Conservation (phyloP, 2,329 filamentous ascomycete genomes). For the Clarireedia monteithiana region DNA sequence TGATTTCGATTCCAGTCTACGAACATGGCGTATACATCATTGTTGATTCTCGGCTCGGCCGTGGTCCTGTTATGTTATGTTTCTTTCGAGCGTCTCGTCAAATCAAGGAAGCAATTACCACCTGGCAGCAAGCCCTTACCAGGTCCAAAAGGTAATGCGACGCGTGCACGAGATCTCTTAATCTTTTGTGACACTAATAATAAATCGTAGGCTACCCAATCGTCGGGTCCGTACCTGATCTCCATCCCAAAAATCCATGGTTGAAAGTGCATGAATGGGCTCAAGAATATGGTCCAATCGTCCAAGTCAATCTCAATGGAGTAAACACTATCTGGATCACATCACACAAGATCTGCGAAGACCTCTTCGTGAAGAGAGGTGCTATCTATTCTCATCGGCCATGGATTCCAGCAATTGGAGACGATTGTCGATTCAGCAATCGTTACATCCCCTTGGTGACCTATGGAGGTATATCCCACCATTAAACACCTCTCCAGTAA, state of each 20-base stretch:
- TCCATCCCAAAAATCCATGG: slow-evolving; percentile 30
- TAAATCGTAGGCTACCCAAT: slow-evolving; percentile 10
- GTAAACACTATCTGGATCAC: slow-evolving; percentile 32
- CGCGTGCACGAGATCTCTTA: not conserved
- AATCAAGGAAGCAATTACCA: slow-evolving; percentile 4
- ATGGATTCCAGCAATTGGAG: slow-evolving; percentile 9
- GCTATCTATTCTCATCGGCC: slow-evolving; percentile 27
- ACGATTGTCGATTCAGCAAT: slow-evolving; percentile 6
- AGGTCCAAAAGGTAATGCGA: slow-evolving; percentile 12
- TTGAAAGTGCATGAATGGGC: slow-evolving; percentile 34
- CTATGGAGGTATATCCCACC: slow-evolving; percentile 2
- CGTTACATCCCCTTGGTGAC: slow-evolving; percentile 11
- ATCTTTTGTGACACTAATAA: not conserved
- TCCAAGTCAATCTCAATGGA: slow-evolving; percentile 36
- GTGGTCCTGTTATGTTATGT: slow-evolving; percentile 3
- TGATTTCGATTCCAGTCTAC: not conserved
- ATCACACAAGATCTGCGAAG: slow-evolving; percentile 34
- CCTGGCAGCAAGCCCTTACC: slow-evolving; percentile 11
- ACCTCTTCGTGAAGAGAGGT: slow-evolving; percentile 35
- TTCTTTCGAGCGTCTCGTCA: not conserved
- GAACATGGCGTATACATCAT: slow-evolving; percentile 3
- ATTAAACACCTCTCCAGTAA: not conserved
- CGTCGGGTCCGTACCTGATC: slow-evolving; percentile 13
- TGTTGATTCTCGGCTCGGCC: not conserved
- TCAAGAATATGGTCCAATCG: slow-evolving; percentile 34